A percentile compares a stretch with the other conserved stretches of the same genome.
Evolutionary conservation across 73 alveolate species (phyloP).

Genomic region (Loxodes magnus): DNA sequence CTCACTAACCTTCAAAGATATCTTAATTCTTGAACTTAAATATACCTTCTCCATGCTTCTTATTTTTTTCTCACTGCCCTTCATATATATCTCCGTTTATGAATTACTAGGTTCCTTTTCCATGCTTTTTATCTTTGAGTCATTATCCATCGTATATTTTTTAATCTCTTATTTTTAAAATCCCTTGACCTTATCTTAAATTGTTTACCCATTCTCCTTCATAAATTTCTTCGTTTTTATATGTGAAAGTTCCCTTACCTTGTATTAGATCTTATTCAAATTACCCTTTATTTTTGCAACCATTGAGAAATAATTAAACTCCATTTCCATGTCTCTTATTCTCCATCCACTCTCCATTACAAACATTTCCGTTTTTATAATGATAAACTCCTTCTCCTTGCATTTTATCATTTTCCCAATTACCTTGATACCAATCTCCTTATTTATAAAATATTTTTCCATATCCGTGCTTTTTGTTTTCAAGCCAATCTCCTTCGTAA

Average conservation of each 20-base stretch:
- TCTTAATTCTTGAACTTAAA: constrained; percentile 41
- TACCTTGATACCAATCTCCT: constrained; percentile 63
- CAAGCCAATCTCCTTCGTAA: constrained; percentile 48
- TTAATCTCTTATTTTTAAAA: constrained; percentile 50
- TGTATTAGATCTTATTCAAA: too few relatives aligned
- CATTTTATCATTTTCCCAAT: constrained; percentile 50
- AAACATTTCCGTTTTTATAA: constrained; percentile 50
- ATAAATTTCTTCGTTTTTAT: constrained; percentile 57
- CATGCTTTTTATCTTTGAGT: constrained; percentile 59
- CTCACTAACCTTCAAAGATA: constrained; percentile 71
- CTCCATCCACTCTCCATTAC: constrained; percentile 61
- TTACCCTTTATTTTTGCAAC: too few relatives aligned
- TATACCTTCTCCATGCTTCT: constrained; percentile 42
- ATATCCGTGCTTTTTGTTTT: constrained; percentile 45
- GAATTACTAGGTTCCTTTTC: constrained; percentile 73
- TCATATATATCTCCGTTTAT: constrained; percentile 52
- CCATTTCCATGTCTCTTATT: constrained; percentile 77
- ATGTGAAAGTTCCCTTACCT: constrained; percentile 48
- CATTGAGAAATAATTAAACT: constrained; percentile 60
- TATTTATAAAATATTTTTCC: constrained; percentile 58
- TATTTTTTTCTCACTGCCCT: constrained; percentile 49
- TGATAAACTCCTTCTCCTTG: constrained; percentile 69
- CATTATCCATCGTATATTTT: constrained; percentile 66
- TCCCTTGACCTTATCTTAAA: constrained; percentile 62
- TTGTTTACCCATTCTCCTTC: constrained; percentile 61